Conservation (phyloP, 2,329 filamentous ascomycete species). For the Penicillium verrucosum region DNA sequence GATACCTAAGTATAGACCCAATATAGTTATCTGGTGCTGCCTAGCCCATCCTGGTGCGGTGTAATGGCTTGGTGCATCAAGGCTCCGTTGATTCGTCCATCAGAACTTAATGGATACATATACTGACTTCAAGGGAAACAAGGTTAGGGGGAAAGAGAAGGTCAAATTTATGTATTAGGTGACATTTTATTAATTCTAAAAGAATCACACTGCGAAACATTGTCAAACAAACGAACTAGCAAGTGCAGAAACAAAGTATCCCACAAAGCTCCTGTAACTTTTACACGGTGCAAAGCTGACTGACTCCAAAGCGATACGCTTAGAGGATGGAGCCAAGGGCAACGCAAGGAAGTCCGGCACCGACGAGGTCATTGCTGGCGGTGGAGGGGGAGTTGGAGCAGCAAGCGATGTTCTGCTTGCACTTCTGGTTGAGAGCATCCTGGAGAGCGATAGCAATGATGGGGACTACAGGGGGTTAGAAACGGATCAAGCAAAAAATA, state of each 20-base stretch:
- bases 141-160: not conserved
- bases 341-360: slow-evolving; percentile 35
- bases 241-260: slow-evolving; percentile 13
- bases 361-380: slow-evolving; percentile 28
- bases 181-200: slow-evolving; percentile 9
- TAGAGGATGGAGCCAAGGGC: slow-evolving; percentile 39
- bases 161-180: slow-evolving; percentile 16
- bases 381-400: slow-evolving; percentile 31
- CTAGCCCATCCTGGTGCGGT: not conserved
- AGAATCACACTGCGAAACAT: slow-evolving; percentile 1
- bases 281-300: not conserved
- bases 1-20: no score
- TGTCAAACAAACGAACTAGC: slow-evolving; percentile 12
- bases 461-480: slow-evolving; percentile 14
- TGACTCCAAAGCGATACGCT: slow-evolving; percentile 14
- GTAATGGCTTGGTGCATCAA: not conserved
- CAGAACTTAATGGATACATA: fast-evolving
- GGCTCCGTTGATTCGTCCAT: no score
- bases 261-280: slow-evolving; percentile 12
- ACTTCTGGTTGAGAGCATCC: slow-evolving; percentile 33
- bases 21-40: not conserved
- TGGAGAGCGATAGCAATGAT: slow-evolving; percentile 26
- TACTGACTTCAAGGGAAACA: no score
- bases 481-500: fast-evolving
- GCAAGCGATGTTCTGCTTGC: slow-evolving; percentile 41